Evolutionary conservation across 1,284 basidiomycete genomes (phyloP), one percentile per base, ranked within the genome.

Genomic region (Leccinum subatratum): DNA sequence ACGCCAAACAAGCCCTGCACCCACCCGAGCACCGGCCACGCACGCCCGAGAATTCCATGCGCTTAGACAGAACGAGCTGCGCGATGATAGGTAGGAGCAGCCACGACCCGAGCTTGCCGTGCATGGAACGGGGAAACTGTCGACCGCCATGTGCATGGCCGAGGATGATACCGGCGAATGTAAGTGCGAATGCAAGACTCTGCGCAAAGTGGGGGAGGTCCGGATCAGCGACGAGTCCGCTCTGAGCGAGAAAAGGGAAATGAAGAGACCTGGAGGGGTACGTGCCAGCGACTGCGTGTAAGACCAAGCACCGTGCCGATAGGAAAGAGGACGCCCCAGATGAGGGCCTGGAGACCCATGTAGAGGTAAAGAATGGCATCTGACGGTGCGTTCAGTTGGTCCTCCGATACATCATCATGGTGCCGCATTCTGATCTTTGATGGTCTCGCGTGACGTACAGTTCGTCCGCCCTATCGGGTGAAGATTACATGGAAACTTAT

Each of bases 11-110:
- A 75, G 82, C 92, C 90, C 75, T 96, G 94, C 2, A 83, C 83
- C 94, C 94, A 98, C n/a, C 91, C 96, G 18, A 98, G 72, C 64
- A 98, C 81, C 0, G 95, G 95, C 77, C 94, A 98, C 20, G 81
- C 71, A 75, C 93, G 95, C 20, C 96, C 96, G 4, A 98, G 78
- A 18, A 94, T 72, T 1, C 94, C 91, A 73, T 98, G 96, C 1
- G 83, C 77, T 11, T n/a, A n/a, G n/a, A n/a, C n/a, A 94, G 81
- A 18, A 76, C 74, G 8, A 91, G 81, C 78, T 98, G 96, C 2
- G 81, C 73, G 18, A 83, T 72, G 57, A 95, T 86, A 3, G 91
- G 86, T 45, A 86, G 66, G 68, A 90, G 80, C 60, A 95, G 80
- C 71, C 94, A 83, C 63, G 85, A 88, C 16, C 89, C 91, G 71